Evolutionary conservation across 2,329 filamentous ascomycete genomes (phyloP), one percentile per base, ranked within the genome.

Genomic region (Fusarium pseudocircinatum): DNA sequence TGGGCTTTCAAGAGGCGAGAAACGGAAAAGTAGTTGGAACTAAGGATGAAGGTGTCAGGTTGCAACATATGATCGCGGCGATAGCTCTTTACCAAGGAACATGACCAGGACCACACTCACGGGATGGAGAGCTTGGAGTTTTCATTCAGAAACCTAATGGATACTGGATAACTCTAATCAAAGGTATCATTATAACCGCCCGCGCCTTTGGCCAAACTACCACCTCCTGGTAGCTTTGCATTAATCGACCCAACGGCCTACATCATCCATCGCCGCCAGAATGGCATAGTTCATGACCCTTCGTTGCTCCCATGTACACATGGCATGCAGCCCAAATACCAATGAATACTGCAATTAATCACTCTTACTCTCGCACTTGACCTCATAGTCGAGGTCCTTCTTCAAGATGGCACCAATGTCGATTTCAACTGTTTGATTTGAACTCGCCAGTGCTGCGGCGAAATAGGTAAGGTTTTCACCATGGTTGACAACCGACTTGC

Each of bases 401-500:
- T 81, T 77, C 49, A 89, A 77, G 15, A 87, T 85, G 20, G 79
- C 72, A 42, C 82, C 83, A 50, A 90, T 84, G 72, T 90, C 82
- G 70, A 92, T 84, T 32, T 85, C 77, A 54, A 91, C 79, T 46
- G 84, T 86, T 78, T 88, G 83, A 69, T 87, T 87, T 67, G 82
- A 84, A 49, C 84, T 82, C 67, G 82, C 83, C 32, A 92, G 85
- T 28, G 89, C 88, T 24, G 86, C 82, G 66, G 85, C 83, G 68
- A 88, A 90, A 81, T 91, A 92, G 42, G 81, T 78, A 59, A 92
- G 81, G 50, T 84, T 80, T 77, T 89, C 77, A 67, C 87, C 88
- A 70, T 85, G 67, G 78, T 87, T 87, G 49, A 82, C 74, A 67
- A 90, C 89, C 36, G 83, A 81, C 62, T 85, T 84, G 59, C 89